A percentile compares a stretch with the other conserved stretches of the same genome.
These are phyloP conservation scores for Decorospora gaudefroyi DNA, from an alignment of 2,329 filamentous ascomycete genomes.

Conservation along the genomic window DNA sequence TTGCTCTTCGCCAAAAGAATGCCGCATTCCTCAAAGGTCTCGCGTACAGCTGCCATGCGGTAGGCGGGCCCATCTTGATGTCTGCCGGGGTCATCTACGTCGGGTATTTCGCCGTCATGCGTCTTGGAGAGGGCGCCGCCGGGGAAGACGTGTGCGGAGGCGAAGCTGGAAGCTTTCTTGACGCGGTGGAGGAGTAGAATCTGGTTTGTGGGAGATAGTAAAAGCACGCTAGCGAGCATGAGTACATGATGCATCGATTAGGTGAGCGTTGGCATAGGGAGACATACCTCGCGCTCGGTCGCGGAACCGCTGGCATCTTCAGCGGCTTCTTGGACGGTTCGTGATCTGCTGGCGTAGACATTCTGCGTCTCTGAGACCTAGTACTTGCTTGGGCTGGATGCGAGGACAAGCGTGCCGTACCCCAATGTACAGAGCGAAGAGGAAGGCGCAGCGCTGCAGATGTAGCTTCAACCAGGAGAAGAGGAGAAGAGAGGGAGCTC, in stretches of 20 bases:
- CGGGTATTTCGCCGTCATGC: conserved; percentile 70
- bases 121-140: conserved; percentile 79
- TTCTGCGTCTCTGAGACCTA: conserved; percentile 23
- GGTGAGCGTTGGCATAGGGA: neutral
- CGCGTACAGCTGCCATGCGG: conserved; percentile 80
- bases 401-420: neutral
- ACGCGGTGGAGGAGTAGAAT: conserved; percentile 87
- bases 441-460: neutral
- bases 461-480: conserved; percentile 16
- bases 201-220: conserved; percentile 85
- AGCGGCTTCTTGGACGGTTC: conserved; percentile 34
- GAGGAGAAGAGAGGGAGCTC: conserved; percentile 10
- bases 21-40: conserved; percentile 94
- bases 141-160: conserved; percentile 93
- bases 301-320: conserved; percentile 54
- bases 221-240: conserved; percentile 65
- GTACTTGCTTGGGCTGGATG: neutral
- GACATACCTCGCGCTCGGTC: conserved; percentile 66
- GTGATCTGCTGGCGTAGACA: conserved; percentile 44
- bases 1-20: conserved; percentile 71
- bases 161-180: conserved; percentile 78
- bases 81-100: conserved; percentile 56
- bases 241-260: neutral
- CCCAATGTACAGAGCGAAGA: neutral
- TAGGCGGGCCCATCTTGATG: conserved; percentile 76